Conservation (phyloP, 768 basidiomycete species). For the Tricholoma hemisulphureum region DNA sequence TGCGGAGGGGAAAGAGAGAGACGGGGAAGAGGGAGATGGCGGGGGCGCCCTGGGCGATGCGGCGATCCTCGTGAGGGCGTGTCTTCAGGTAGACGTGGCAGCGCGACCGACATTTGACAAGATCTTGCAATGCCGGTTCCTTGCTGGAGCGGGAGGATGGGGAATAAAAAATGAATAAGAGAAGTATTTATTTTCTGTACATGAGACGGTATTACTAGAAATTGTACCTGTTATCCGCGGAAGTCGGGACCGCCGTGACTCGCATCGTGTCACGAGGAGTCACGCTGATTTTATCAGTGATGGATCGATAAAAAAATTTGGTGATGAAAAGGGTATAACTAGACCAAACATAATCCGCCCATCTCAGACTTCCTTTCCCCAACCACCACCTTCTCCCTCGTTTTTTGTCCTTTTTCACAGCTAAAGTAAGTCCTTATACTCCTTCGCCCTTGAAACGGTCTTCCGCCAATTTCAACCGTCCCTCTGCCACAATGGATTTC, state of each 20-base stretch:
- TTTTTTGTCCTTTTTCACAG: slow-evolving; percentile 30
- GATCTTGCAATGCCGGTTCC: slow-evolving; percentile 76
- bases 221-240: not conserved
- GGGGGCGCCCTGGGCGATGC: slow-evolving; percentile 86
- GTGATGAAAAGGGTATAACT: slow-evolving; percentile 54
- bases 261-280: slow-evolving; percentile 31
- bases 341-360: slow-evolving; percentile 49
- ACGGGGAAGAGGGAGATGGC: slow-evolving; percentile 78
- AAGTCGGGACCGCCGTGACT: slow-evolving; percentile 38
- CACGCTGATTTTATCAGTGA: slow-evolving; percentile 50
- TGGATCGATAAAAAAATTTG: slow-evolving; percentile 66
- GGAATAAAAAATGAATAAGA: slow-evolving; percentile 29
- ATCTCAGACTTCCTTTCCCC: slow-evolving; percentile 36
- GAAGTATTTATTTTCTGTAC: slow-evolving; percentile 1
- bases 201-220: not conserved
- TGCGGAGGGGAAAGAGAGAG: slow-evolving; percentile 65
- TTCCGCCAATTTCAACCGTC: not conserved
- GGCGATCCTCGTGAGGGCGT: slow-evolving; percentile 77
- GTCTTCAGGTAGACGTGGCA: slow-evolving; percentile 74
- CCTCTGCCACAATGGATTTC: slow-evolving; percentile 26
- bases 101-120: slow-evolving; percentile 85
- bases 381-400: slow-evolving; percentile 48
- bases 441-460: slow-evolving; percentile 9
- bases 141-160: slow-evolving; percentile 81
- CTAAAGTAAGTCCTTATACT: slow-evolving; percentile 34